Evolutionary conservation across 768 basidiomycete species (phyloP).

Genomic region (Serendipita sp.): DNA sequence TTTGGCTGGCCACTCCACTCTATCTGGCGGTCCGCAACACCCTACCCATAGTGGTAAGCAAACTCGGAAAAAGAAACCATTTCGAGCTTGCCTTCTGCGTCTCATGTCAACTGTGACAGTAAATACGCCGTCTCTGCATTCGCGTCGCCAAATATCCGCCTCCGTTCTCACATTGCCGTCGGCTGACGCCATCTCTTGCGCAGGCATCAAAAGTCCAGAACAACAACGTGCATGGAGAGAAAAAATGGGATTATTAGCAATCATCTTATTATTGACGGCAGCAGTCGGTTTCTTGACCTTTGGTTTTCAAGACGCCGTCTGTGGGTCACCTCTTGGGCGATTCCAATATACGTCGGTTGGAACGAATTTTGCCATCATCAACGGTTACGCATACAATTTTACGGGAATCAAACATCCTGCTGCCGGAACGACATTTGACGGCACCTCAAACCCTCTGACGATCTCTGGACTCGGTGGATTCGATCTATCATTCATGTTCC

Average conservation of each 20-base stretch:
- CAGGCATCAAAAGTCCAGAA: slow-evolving; percentile 80
- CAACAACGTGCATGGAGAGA: slow-evolving; percentile 96
- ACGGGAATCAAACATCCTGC: slow-evolving; percentile 71
- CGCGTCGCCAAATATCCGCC: neutral
- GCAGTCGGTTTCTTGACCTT: slow-evolving; percentile 95
- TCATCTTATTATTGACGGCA: slow-evolving; percentile 77
- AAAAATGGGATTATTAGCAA: slow-evolving; percentile 81
- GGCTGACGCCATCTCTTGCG: slow-evolving; percentile 5
- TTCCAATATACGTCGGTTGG: slow-evolving; percentile 67
- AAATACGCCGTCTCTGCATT: neutral
- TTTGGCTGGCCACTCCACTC: neutral
- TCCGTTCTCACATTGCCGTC: slow-evolving; percentile 1
- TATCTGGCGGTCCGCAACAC: neutral
- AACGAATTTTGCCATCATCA: slow-evolving; percentile 73
- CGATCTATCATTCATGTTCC: slow-evolving; percentile 87
- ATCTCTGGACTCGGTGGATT: slow-evolving; percentile 69
- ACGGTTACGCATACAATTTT: slow-evolving; percentile 89
- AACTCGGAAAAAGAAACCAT: too few species aligned
- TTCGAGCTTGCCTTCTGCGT: too few species aligned
- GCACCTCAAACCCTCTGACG: slow-evolving; percentile 68
- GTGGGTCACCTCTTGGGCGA: slow-evolving; percentile 71
- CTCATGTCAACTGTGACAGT: too few species aligned
- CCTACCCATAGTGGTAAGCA: too few species aligned
- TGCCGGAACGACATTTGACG: slow-evolving; percentile 52
- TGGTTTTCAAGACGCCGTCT: slow-evolving; percentile 90